These are phyloP conservation scores for Aureobasidium musti DNA, from an alignment of 2,329 filamentous ascomycete genomes.

Conservation along the genomic window DNA sequence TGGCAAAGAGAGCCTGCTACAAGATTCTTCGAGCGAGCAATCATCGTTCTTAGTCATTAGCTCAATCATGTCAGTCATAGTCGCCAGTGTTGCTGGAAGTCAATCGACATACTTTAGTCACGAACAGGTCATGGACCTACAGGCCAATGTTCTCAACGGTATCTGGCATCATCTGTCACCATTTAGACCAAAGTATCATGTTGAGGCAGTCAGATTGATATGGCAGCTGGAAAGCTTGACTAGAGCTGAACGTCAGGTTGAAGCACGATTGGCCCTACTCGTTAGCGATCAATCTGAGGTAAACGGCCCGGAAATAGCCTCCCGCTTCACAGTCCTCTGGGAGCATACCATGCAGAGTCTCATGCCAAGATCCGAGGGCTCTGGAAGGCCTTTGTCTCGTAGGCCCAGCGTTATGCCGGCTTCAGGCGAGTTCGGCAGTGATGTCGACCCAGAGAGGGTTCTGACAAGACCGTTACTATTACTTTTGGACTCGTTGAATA, in stretches of 20 bases:
- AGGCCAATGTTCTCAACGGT: constrained; percentile 67
- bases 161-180: constrained; percentile 82
- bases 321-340: constrained; percentile 77
- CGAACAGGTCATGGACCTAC: constrained; percentile 61
- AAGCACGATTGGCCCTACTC: constrained; percentile 27
- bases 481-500: constrained; percentile 73
- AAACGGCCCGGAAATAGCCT: constrained; percentile 56
- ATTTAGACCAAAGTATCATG: constrained; percentile 86
- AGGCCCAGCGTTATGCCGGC: constrained; percentile 37
- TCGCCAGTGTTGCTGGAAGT: background rate
- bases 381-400: constrained; percentile 34
- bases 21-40: constrained; percentile 5
- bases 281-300: constrained; percentile 10
- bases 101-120: constrained; percentile 28
- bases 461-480: constrained; percentile 79
- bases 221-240: constrained; percentile 83
- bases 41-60: constrained; percentile 34
- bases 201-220: constrained; percentile 82
- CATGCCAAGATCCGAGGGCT: constrained; percentile 25
- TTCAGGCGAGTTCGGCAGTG: constrained; percentile 47
- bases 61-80: constrained; percentile 34
- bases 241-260: constrained; percentile 10
- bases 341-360: constrained; percentile 62
- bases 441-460: constrained; percentile 68
- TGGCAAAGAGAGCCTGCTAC: constrained; percentile 6